Evolutionary conservation across 2,329 filamentous ascomycete species (phyloP).

Genomic region (Beauveria scarabaeidicola): DNA sequence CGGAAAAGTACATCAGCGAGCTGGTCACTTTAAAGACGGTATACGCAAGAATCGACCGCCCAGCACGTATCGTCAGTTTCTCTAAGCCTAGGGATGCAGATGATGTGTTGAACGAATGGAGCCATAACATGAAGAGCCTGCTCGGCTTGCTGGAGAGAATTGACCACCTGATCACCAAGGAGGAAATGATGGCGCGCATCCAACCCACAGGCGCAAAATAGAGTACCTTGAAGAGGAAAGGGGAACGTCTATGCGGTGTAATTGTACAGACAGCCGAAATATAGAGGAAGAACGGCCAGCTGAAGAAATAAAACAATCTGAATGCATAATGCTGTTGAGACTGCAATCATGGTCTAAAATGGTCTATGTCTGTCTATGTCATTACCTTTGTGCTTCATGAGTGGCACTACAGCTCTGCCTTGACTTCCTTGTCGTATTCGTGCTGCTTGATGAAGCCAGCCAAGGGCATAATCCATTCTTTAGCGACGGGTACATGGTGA

Average conservation of each 20-base stretch:
- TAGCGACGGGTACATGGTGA: conserved; percentile 78
- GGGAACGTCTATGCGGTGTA: background rate
- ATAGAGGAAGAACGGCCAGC: background rate
- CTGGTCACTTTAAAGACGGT: conserved; percentile 96
- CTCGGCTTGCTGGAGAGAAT: conserved; percentile 80
- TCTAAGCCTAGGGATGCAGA: conserved; percentile 91
- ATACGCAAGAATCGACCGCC: conserved; percentile 93
- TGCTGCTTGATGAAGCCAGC: conserved; percentile 57
- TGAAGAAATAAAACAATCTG: background rate
- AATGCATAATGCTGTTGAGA: background rate
- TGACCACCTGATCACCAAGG: conserved; percentile 97
- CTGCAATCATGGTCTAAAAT: background rate
- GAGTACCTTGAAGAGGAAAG: conserved; percentile 10
- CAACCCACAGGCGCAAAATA: conserved; percentile 50
- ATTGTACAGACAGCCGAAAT: conserved; percentile 9
- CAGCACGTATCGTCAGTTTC: conserved; percentile 85
- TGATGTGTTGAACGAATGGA: conserved; percentile 97
- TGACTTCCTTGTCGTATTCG: conserved; percentile 20
- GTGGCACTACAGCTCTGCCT: conserved; percentile 16
- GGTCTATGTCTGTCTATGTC: conserved; percentile 12
- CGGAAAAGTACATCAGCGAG: conserved; percentile 97
- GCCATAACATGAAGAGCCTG: conserved; percentile 92
- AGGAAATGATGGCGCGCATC: conserved; percentile 99
- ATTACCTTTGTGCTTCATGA: background rate
- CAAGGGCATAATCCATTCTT: conserved; percentile 70